Evolutionary conservation across 352 stramenopile species (phyloP).

Genomic region (Peronospora belbahrii): DNA sequence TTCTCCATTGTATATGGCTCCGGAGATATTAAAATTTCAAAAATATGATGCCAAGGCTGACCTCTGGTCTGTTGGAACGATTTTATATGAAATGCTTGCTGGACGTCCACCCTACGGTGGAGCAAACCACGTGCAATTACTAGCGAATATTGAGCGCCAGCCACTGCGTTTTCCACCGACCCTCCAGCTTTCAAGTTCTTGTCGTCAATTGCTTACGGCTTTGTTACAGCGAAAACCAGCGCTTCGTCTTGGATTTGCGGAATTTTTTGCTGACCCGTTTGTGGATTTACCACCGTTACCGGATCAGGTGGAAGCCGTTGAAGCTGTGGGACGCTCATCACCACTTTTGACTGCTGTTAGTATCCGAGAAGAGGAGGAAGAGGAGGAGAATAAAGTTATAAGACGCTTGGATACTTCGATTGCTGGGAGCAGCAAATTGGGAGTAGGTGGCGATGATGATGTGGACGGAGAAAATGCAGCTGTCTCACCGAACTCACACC

Average conservation of each 20-base stretch:
- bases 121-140: conserved; percentile 91
- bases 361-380: conserved; percentile 57
- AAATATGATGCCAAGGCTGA: conserved; percentile 96
- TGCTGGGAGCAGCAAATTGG: conserved; percentile 8
- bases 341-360: conserved; percentile 26
- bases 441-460: conserved; percentile 4
- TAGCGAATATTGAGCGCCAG: conserved; percentile 91
- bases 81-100: conserved; percentile 94
- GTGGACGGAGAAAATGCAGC: background rate
- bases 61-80: conserved; percentile 93
- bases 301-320: conserved; percentile 15
- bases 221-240: conserved; percentile 85
- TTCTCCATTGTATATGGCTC: conserved; percentile 95
- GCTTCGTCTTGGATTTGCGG: conserved; percentile 83
- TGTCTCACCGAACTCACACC: background rate
- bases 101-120: conserved; percentile 90
- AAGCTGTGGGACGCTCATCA: conserved; percentile 12
- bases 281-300: conserved; percentile 29
- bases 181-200: conserved; percentile 72
- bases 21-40: conserved; percentile 92
- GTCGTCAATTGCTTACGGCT: conserved; percentile 61
- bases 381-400: conserved; percentile 26
- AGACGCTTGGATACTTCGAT: conserved; percentile 12
- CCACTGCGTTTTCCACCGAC: conserved; percentile 81
- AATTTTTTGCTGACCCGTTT: conserved; percentile 83